Evolutionary conservation across 257 asterid species (phyloP), one percentile per base, ranked within the genome.

Genomic region (Solanum pinnatisectum): DNA sequence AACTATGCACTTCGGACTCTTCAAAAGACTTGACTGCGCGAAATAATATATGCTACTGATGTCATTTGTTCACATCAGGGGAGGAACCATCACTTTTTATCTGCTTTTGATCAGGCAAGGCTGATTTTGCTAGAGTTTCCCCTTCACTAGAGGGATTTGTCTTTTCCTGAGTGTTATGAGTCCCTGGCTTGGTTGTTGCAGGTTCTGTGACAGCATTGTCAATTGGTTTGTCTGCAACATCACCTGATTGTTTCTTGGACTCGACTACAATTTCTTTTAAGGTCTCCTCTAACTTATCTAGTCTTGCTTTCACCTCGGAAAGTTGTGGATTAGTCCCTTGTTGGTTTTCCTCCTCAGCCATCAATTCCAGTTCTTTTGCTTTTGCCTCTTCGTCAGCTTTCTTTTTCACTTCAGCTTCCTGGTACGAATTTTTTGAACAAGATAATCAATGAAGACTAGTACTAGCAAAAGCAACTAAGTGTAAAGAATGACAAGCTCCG

Each of bases 311-410:
- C 70, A 97, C 93, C 90, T 91, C 96, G 87, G 92, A 84, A 91
- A 96, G 87, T 71, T 90, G 94, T 4, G 98, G 98, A 93, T 94
- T 93, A 72, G 95, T 91, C 60, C 89, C 88, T 46, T 91, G 87
- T 46, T 91, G 92, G 85, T 92, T 94, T 88, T 91, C 92, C 90
- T 92, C 95, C 59, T 93, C 93, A 68, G 93, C 93, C 90, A 94
- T 94, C 39, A 67, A 92, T 90, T 96, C 98, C 96, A 94, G 88
- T 93, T 94, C 98, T 93, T 94, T 95, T 36, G 95, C 94, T 87
- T 93, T 94, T 84, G 98, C 97, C 87, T 96, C 98, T 89, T 95
- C 94, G 87, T 97, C 99, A 35, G 99, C 98, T 90, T 92, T 94
- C 89, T 93, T 96, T 92, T 93, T 97, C 88, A 73, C 36, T 91